phyloP scores from a whole-genome alignment of 352 stramenopile genomes.

The Phytophthora gonapodyides region DNA sequence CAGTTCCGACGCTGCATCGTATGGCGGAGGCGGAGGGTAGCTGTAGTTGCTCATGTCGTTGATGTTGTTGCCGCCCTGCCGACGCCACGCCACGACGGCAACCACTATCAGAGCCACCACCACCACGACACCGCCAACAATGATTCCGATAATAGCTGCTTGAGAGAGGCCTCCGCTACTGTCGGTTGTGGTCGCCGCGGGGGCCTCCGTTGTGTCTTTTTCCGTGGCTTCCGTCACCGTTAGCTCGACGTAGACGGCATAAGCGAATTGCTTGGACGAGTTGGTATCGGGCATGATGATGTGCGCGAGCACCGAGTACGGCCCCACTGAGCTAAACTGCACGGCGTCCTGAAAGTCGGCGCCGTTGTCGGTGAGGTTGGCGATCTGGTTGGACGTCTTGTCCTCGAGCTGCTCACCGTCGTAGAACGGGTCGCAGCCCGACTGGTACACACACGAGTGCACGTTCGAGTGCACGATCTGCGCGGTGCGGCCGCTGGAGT shows the following conservation, averaged over 20 bases:
- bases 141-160: conserved; percentile 57
- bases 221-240: conserved; percentile 37
- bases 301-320: conserved; percentile 59
- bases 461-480: conserved; percentile 75
- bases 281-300: conserved; percentile 65
- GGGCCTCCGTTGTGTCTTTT: conserved; percentile 26
- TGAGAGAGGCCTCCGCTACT: conserved; percentile 44
- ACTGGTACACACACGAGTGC: conserved; percentile 57
- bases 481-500: conserved; percentile 38
- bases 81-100: conserved; percentile 42
- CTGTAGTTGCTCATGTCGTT: conserved; percentile 38
- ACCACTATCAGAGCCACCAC: conserved; percentile 50
- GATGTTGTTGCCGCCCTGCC: conserved; percentile 28
- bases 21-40: conserved; percentile 58
- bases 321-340: conserved; percentile 39
- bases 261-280: conserved; percentile 51
- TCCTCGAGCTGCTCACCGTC: conserved; percentile 52
- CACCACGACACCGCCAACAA: conserved; percentile 59
- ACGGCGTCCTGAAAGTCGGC: conserved; percentile 43
- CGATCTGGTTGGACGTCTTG: conserved; percentile 60
- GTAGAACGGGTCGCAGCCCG: conserved; percentile 59
- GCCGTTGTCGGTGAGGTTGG: conserved; percentile 59
- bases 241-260: conserved; percentile 51
- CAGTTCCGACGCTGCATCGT: conserved; percentile 48
- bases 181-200: conserved; percentile 16